A percentile compares a stretch with the other conserved stretches of the same genome.
phyloP scores from a whole-genome alignment of 352 stramenopile species.

The Peronospora destructor region DNA sequence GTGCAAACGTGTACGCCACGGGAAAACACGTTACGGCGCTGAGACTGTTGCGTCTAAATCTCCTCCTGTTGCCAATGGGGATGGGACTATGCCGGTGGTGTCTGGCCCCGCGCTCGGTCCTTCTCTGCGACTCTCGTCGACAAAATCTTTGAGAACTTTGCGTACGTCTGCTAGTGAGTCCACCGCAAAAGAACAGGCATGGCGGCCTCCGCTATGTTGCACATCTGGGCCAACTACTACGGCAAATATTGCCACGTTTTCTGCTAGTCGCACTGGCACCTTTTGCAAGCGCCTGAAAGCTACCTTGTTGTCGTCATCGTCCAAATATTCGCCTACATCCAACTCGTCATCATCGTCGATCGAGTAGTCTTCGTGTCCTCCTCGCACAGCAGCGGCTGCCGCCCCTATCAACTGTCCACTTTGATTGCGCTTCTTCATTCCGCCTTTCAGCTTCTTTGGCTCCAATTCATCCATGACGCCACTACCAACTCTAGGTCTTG shows the following conservation, averaged over 20 bases:
- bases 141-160: constrained; percentile 71
- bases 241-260: constrained; percentile 63
- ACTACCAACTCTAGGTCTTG: constrained; percentile 18
- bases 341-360: constrained; percentile 47
- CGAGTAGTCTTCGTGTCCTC: constrained; percentile 28
- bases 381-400: constrained; percentile 19
- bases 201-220: constrained; percentile 52
- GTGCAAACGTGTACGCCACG: not conserved
- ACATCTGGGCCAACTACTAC: constrained; percentile 62
- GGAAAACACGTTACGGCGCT: no score
- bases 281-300: constrained; percentile 71
- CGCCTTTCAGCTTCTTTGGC: constrained; percentile 8
- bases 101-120: not conserved
- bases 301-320: constrained; percentile 73
- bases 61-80: not conserved
- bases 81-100: not conserved
- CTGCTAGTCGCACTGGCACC: constrained; percentile 56
- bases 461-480: constrained; percentile 20
- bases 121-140: constrained; percentile 41
- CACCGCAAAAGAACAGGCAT: constrained; percentile 52
- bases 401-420: constrained; percentile 15
- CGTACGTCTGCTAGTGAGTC: constrained; percentile 61
- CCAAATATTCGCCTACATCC: constrained; percentile 32
- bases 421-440: constrained; percentile 14
- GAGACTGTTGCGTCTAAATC: not conserved